These are phyloP conservation scores for Rhodomyrtus psidioides DNA, from an alignment of 441 rosid genomes.

Conservation along the genomic window DNA sequence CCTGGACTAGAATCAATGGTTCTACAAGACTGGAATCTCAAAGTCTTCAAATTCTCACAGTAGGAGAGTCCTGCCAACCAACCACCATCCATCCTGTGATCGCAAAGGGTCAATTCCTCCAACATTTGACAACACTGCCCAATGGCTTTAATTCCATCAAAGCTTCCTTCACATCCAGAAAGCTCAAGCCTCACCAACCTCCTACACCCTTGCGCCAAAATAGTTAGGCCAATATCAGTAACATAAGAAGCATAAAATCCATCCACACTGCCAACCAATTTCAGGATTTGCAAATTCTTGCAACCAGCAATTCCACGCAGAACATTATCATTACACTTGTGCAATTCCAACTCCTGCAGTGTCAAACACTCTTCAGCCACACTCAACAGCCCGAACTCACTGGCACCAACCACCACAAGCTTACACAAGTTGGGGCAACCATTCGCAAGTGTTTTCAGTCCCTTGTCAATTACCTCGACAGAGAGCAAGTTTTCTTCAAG, in stretches of 20 bases:
- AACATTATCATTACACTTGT: slow-evolving; percentile 47
- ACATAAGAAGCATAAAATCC: slow-evolving; percentile 44
- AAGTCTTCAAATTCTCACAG: slow-evolving; percentile 49
- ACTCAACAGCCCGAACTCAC: slow-evolving; percentile 43
- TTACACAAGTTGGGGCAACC: slow-evolving; percentile 51
- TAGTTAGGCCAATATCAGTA: slow-evolving; percentile 61
- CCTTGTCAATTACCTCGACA: slow-evolving; percentile 39
- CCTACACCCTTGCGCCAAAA: slow-evolving; percentile 66
- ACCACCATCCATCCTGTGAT: slow-evolving; percentile 64
- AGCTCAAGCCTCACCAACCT: slow-evolving; percentile 60
- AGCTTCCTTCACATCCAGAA: slow-evolving; percentile 59
- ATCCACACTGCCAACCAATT: slow-evolving; percentile 40
- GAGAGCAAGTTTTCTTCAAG: slow-evolving; percentile 31
- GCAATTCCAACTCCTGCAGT: slow-evolving; percentile 54
- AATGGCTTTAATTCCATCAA: slow-evolving; percentile 63
- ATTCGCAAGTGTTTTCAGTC: slow-evolving; percentile 32
- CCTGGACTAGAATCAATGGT: slow-evolving; percentile 50
- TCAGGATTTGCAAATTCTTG: slow-evolving; percentile 50
- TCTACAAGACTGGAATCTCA: slow-evolving; percentile 39
- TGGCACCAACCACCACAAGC: slow-evolving; percentile 45
- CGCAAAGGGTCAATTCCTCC: slow-evolving; percentile 41
- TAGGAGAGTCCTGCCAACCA: slow-evolving; percentile 61
- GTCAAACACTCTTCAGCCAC: slow-evolving; percentile 51
- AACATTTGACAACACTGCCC: slow-evolving; percentile 66
- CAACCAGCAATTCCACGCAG: slow-evolving; percentile 58